A percentile compares a stretch with the other conserved stretches of the same genome.
phyloP scores from a whole-genome alignment of 345 rosid genomes.

The Brassica incana region DNA sequence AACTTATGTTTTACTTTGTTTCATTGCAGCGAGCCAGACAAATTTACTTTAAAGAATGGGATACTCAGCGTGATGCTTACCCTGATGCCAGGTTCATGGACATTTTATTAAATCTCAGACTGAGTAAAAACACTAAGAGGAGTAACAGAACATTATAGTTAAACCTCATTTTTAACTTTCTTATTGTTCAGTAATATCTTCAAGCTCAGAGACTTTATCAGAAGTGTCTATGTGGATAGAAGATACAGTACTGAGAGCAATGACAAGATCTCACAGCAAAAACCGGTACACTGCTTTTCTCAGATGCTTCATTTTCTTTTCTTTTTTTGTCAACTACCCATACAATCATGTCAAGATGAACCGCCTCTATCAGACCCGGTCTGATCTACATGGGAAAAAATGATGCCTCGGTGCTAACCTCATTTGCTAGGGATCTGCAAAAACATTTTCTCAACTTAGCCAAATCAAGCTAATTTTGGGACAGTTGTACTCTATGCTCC shows the following conservation, averaged over 20 bases:
- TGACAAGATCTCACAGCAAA: slow-evolving; percentile 47
- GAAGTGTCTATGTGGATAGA: slow-evolving; percentile 77
- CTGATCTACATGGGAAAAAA: no score
- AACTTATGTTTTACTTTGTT: background rate
- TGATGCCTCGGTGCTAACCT: no score
- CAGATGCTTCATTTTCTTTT: background rate
- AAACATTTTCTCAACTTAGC: background rate
- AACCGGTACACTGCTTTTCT: slow-evolving; percentile 48
- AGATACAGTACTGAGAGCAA: slow-evolving; percentile 56
- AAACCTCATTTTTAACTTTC: slow-evolving; percentile 8
- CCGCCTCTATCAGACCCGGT: no score
- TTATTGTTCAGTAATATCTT: slow-evolving; percentile 63
- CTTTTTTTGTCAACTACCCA: no score
- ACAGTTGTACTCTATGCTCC: background rate
- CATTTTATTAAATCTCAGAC: slow-evolving; percentile 3
- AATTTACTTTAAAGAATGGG: slow-evolving; percentile 73
- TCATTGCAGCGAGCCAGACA: slow-evolving; percentile 68
- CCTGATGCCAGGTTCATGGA: slow-evolving; percentile 77
- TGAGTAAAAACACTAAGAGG: background rate
- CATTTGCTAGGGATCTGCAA: no score
- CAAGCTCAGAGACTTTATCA: slow-evolving; percentile 75
- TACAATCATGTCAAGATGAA: no score
- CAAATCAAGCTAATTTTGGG: background rate
- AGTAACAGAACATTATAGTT: slow-evolving; percentile 31
- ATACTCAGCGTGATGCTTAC: slow-evolving; percentile 58